phyloP scores from a whole-genome alignment of 345 rosid genomes.

The Hibiscus mutabilis region DNA sequence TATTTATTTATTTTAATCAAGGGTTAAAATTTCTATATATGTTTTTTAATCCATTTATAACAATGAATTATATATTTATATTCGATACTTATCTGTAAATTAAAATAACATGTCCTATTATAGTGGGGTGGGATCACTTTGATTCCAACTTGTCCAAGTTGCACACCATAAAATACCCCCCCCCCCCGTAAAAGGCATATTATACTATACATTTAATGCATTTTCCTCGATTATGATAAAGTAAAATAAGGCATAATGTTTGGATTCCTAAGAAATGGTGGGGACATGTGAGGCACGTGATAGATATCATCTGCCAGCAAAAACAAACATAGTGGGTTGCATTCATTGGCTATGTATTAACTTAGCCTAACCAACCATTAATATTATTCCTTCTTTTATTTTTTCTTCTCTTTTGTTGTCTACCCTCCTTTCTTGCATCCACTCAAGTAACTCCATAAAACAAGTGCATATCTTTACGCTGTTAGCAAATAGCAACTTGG shows the following conservation, averaged over 20 bases:
- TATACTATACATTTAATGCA: background rate
- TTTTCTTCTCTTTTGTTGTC: background rate
- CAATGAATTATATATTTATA: too few species aligned
- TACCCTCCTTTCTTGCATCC: background rate
- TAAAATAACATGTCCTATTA: too few species aligned
- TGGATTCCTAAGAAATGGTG: background rate
- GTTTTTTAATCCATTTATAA: too few species aligned
- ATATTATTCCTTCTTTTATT: background rate
- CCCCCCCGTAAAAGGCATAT: background rate
- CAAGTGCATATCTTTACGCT: too few species aligned
- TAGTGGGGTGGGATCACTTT: too few species aligned
- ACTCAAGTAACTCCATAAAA: background rate
- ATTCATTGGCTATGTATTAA: background rate
- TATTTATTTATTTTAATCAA: too few species aligned
- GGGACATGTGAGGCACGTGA: slow-evolving; percentile 9
- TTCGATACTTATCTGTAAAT: too few species aligned
- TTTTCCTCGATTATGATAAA: background rate
- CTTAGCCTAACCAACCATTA: background rate
- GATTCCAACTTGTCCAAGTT: background rate
- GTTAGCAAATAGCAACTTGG: too few species aligned
- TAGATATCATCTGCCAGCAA: background rate
- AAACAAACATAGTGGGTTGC: background rate
- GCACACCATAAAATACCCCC: background rate
- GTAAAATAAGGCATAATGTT: background rate
- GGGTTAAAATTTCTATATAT: too few species aligned